These are phyloP conservation scores for Hyphochytrium catenoides DNA, from an alignment of 352 stramenopile species.

Conservation along the genomic window DNA sequence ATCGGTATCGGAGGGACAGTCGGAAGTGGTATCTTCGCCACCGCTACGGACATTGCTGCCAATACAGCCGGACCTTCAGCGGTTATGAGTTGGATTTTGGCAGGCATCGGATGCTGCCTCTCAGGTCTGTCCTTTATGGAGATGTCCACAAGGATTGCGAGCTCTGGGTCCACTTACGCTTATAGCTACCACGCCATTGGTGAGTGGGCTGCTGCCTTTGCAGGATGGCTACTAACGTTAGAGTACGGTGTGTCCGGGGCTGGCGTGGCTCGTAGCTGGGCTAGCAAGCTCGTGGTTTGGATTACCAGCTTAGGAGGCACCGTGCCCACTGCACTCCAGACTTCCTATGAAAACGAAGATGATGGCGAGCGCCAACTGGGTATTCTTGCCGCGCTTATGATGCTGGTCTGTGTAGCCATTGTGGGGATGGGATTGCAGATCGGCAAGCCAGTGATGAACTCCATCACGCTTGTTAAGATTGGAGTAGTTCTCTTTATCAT, in stretches of 20 bases:
- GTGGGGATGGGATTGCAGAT: constrained; percentile 56
- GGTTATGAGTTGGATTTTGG: constrained; percentile 49
- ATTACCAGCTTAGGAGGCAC: too few species aligned
- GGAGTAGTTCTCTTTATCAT: constrained; percentile 74
- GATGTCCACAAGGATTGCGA: constrained; percentile 54
- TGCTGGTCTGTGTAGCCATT: constrained; percentile 31
- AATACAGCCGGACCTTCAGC: constrained; percentile 38
- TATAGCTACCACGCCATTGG: constrained; percentile 78
- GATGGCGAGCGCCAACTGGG: neutral
- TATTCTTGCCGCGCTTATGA: constrained; percentile 31
- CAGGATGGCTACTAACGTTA: constrained; percentile 59
- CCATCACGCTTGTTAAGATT: constrained; percentile 50
- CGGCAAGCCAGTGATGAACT: constrained; percentile 67
- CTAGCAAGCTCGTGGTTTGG: constrained; percentile 56
- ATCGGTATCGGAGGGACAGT: constrained; percentile 76
- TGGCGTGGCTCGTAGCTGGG: constrained; percentile 74
- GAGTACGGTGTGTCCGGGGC: constrained; percentile 71
- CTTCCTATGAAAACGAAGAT: constrained; percentile 6
- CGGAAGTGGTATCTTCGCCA: constrained; percentile 69
- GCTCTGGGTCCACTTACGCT: constrained; percentile 65
- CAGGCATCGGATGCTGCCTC: constrained; percentile 40
- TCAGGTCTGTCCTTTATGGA: constrained; percentile 72
- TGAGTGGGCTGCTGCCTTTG: constrained; percentile 68
- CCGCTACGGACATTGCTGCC: constrained; percentile 23
- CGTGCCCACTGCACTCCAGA: too few species aligned